Evolutionary conservation across 1,284 basidiomycete species (phyloP).

Genomic region (Vanrija pseudolonga): DNA sequence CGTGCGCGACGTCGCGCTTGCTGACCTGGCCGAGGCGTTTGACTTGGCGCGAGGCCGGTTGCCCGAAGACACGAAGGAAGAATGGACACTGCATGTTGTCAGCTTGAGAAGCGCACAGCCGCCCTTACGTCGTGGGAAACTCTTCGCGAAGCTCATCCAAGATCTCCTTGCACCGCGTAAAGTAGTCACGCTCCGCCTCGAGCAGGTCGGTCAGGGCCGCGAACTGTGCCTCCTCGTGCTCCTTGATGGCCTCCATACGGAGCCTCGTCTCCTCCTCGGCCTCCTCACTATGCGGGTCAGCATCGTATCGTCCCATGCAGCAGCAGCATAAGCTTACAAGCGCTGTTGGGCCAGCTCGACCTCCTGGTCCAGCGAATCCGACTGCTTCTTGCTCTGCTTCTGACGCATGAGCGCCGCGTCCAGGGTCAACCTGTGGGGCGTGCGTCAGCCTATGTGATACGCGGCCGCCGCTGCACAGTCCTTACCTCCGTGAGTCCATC

Average conservation of each 20-base stretch:
- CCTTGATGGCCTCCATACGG: slow-evolving; percentile 70
- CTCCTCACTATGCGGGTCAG: slow-evolving; percentile 61
- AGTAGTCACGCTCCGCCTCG: slow-evolving; percentile 67
- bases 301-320: no score
- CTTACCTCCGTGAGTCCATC: slow-evolving; percentile 70
- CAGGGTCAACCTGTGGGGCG: slow-evolving; percentile 59
- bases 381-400: slow-evolving; percentile 60
- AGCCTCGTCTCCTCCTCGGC: slow-evolving; percentile 70
- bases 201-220: slow-evolving; percentile 63
- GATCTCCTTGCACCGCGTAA: slow-evolving; percentile 65
- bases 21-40: slow-evolving; percentile 27
- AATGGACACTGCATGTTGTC: not conserved
- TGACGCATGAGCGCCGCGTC: slow-evolving; percentile 70
- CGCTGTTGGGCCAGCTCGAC: slow-evolving; percentile 63
- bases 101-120: not conserved
- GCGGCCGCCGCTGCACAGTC: slow-evolving; percentile 1
- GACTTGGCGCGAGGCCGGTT: slow-evolving; percentile 36
- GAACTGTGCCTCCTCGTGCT: slow-evolving; percentile 66
- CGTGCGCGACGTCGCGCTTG: not conserved
- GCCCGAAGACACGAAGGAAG: not conserved
- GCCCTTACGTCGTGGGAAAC: slow-evolving; percentile 65
- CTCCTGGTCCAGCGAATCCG: slow-evolving; percentile 69
- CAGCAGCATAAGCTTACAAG: slow-evolving; percentile 59
- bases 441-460: slow-evolving; percentile 1
- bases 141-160: slow-evolving; percentile 62